These are phyloP conservation scores for Populus trichocarpa DNA, from an alignment of 441 rosid genomes.

Conservation along the genomic window DNA sequence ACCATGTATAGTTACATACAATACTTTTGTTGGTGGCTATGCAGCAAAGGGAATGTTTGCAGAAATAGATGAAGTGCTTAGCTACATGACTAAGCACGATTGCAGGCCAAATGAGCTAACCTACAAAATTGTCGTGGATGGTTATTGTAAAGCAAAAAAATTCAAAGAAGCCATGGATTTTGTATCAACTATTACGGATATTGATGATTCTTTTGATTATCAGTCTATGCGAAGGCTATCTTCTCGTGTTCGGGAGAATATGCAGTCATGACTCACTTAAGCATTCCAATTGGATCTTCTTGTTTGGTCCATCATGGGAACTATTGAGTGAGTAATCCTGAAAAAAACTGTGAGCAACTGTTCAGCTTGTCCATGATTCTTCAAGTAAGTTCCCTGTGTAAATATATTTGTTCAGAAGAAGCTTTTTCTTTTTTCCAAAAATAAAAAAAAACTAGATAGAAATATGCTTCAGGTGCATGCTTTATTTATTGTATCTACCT, in stretches of 20 bases:
- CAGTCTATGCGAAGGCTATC: slow-evolving; percentile 51
- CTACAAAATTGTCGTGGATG: slow-evolving; percentile 80
- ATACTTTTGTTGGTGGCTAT: slow-evolving; percentile 77
- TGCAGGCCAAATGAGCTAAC: slow-evolving; percentile 78
- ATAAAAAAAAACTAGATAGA: not conserved
- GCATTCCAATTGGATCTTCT: not conserved
- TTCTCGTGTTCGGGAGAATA: slow-evolving; percentile 47
- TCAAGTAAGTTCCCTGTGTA: not conserved
- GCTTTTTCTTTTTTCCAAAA: not conserved
- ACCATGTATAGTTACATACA: slow-evolving; percentile 85
- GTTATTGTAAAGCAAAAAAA: slow-evolving; percentile 63
- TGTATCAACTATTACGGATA: slow-evolving; percentile 55
- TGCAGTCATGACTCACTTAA: slow-evolving; percentile 34
- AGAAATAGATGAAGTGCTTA: slow-evolving; percentile 64
- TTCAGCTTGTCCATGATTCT: not conserved
- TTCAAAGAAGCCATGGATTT: slow-evolving; percentile 78
- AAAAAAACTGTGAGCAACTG: not conserved
- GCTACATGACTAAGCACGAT: slow-evolving; percentile 60
- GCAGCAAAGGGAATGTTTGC: slow-evolving; percentile 58
- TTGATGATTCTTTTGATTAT: slow-evolving; percentile 50
- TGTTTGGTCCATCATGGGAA: not conserved
- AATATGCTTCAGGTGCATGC: not conserved
- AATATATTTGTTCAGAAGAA: no score
- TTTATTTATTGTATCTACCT: not conserved
- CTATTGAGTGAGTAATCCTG: not conserved